These are phyloP conservation scores for Aspergillus fijiensis DNA, from an alignment of 2,329 filamentous ascomycete species.

Conservation along the genomic window DNA sequence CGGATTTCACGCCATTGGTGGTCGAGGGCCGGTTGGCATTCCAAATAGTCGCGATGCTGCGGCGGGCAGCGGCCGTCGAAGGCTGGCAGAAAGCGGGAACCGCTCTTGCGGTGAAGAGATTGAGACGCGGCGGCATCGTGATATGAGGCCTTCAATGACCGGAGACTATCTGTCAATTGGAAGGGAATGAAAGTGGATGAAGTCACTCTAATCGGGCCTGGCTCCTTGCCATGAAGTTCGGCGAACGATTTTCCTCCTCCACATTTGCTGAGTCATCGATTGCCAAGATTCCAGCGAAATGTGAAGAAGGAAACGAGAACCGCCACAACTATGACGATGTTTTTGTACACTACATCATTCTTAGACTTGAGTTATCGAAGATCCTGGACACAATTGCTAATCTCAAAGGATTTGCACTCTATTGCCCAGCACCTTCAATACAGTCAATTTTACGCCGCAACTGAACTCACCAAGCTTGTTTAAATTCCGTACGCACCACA, in stretches of 20 bases:
- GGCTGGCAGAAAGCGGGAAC: conserved; percentile 34
- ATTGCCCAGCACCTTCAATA: background rate
- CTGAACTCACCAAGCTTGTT: background rate
- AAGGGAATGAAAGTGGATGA: background rate
- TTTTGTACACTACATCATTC: background rate
- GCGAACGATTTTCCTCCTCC: conserved; percentile 28
- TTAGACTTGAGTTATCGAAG: no score
- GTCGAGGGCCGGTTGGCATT: conserved; percentile 13
- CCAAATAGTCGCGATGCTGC: conserved; percentile 25
- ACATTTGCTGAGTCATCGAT: conserved; percentile 20
- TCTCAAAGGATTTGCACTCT: no score
- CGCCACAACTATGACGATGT: background rate
- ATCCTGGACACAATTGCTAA: no score
- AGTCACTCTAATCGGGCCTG: conserved; percentile 1
- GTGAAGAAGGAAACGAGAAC: background rate
- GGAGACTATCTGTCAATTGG: background rate
- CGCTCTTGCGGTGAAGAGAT: conserved; percentile 44
- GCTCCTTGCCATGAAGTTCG: conserved; percentile 6
- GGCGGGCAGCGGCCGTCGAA: conserved; percentile 22
- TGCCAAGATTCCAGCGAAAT: conserved; percentile 11
- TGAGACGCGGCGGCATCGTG: conserved; percentile 57
- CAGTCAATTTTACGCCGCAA: background rate
- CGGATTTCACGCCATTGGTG: conserved; percentile 13
- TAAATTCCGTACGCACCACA: background rate
- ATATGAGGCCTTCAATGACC: background rate